Evolutionary conservation across 2,329 filamentous ascomycete species (phyloP).

Genomic region (Arthrobotrys megalospora): DNA sequence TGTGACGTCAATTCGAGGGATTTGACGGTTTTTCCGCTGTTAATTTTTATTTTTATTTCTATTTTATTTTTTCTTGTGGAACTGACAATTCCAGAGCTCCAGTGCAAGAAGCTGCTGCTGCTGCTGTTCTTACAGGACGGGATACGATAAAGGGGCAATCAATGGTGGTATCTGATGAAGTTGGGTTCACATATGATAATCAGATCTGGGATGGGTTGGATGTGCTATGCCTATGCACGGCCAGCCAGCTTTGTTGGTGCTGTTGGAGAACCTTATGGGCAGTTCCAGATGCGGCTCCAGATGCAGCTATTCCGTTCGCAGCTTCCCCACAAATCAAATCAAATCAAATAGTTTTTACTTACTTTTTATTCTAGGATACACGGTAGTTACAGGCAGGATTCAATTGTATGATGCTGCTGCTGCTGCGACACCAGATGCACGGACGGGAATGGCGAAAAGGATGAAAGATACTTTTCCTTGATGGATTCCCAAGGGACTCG

Average conservation of each 20-base stretch:
- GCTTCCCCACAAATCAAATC: slow-evolving; percentile 43
- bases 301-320: slow-evolving; percentile 54
- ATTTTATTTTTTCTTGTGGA: no score
- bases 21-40: slow-evolving; percentile 33
- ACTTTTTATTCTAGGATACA: slow-evolving; percentile 15
- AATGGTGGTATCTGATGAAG: neutral
- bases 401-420: slow-evolving; percentile 13
- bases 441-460: slow-evolving; percentile 42
- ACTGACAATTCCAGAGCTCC: slow-evolving; percentile 20
- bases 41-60: no score
- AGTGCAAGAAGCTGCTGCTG: neutral
- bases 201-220: no score
- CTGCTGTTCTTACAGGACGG: neutral
- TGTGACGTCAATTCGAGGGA: slow-evolving; percentile 50
- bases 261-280: slow-evolving; percentile 42
- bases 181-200: slow-evolving; percentile 9
- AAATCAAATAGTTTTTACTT: slow-evolving; percentile 20
- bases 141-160: slow-evolving; percentile 7
- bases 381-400: neutral
- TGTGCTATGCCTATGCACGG: no score
- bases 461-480: slow-evolving; percentile 42
- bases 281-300: slow-evolving; percentile 38
- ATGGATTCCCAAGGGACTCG: slow-evolving; percentile 13
- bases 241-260: slow-evolving; percentile 5
- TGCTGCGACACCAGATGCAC: slow-evolving; percentile 26